These are phyloP conservation scores for Sporothrix phasma DNA, from an alignment of 2,329 filamentous ascomycete genomes.

Conservation along the genomic window DNA sequence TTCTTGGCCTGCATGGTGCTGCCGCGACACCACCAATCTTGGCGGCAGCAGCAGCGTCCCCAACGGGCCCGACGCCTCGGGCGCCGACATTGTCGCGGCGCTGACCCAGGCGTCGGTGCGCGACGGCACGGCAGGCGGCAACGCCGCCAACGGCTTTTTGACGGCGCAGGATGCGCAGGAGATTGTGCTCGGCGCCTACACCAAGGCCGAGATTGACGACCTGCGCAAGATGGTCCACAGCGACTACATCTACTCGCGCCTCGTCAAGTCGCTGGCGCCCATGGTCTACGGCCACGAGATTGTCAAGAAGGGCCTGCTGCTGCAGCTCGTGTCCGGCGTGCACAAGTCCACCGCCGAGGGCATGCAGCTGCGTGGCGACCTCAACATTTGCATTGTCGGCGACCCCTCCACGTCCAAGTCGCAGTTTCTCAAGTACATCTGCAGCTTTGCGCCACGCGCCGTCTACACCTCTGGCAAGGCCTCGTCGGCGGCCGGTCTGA, in stretches of 20 bases:
- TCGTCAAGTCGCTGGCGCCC: slow-evolving; percentile 89
- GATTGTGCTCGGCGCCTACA: slow-evolving; percentile 77
- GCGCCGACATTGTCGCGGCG: slow-evolving; percentile 74
- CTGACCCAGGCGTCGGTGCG: slow-evolving; percentile 62
- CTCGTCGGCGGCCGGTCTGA: slow-evolving; percentile 93
- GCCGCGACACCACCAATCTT: slow-evolving; percentile 70
- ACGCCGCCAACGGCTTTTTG: slow-evolving; percentile 28
- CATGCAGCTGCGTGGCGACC: slow-evolving; percentile 91
- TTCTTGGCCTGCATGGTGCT: slow-evolving; percentile 96
- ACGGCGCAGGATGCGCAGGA: slow-evolving; percentile 80
- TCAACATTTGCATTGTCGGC: slow-evolving; percentile 97
- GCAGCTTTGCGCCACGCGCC: slow-evolving; percentile 88
- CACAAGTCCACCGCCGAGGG: slow-evolving; percentile 85
- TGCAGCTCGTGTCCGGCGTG: slow-evolving; percentile 94
- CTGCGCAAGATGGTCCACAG: slow-evolving; percentile 88
- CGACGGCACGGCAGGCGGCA: slow-evolving; percentile 41
- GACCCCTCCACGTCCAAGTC: slow-evolving; percentile 96
- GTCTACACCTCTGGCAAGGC: slow-evolving; percentile 98
- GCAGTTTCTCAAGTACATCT: slow-evolving; percentile 96
- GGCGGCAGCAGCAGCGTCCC: slow-evolving; percentile 55
- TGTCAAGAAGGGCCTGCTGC: slow-evolving; percentile 89
- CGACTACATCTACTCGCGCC: slow-evolving; percentile 84
- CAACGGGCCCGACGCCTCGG: slow-evolving; percentile 44
- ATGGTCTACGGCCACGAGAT: slow-evolving; percentile 97
- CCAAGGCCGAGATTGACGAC: slow-evolving; percentile 79